Evolutionary conservation across 31 red algal genomes (phyloP), one percentile per base, ranked within the genome.

Genomic region (Odonthalia washingtoniensis): DNA sequence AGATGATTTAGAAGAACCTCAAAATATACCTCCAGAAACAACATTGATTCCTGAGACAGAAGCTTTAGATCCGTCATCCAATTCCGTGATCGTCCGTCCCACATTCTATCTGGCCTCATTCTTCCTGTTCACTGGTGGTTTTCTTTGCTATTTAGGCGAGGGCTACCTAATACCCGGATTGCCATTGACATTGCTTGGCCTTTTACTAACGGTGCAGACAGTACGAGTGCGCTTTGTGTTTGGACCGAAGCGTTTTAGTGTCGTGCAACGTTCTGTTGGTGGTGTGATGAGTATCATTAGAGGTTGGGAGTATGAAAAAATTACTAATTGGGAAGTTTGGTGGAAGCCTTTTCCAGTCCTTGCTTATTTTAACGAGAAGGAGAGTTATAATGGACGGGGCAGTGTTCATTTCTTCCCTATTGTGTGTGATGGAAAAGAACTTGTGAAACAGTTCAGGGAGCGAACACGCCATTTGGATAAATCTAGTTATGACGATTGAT

Each of bases 321-420:
- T 93, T 73, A 89, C 84, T 3, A 90, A 93, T 72, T 96, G 95
- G 95, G 90, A 96, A 43, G 30, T 86, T 49, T 93, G 90, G 90
- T 93, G 90, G 90, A 78, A 86, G 32, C 31, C 35, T 27, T 61
- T 93, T 3, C 95, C 95, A 24, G 66, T 96, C 24, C 60, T 96
- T 0, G 88, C 65, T 42, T 96, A 96, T 77, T 96, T 96, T 66
- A 88, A 89, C 30, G 95, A 96, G 69, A 82, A 57, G 9, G 95
- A 93, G 69, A 96, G 95, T 46, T 96, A 96, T 72, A 85, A 93
- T 67, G 95, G 95, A 4, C 70, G 90, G 5, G 95, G 95, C 0
- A 93, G 90, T 81, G 81, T 93, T 32, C 95, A 96, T 77, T 96
- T 96, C 45, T 90, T 96, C 39, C 95, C 95, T 4, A 72, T 96